phyloP scores from a whole-genome alignment of 257 asterid species.

The Solanum microdontum region DNA sequence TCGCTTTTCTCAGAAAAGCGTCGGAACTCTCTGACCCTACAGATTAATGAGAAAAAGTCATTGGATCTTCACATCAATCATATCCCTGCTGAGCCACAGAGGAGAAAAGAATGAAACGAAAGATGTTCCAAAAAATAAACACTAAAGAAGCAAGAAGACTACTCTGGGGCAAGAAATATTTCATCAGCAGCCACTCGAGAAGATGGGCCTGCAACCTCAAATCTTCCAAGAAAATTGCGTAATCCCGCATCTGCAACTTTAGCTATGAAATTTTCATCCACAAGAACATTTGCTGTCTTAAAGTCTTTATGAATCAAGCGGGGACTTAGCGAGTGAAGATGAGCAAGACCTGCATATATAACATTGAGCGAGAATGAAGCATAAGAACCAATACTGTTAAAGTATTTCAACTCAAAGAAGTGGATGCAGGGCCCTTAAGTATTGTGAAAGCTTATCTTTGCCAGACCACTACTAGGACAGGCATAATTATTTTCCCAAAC shows the following conservation, averaged over 20 bases:
- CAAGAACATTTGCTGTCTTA: constrained; percentile 86
- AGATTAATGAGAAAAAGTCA: constrained; percentile 1
- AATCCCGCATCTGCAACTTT: constrained; percentile 92
- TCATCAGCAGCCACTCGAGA: constrained; percentile 51
- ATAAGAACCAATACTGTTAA: neutral
- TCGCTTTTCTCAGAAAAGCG: constrained; percentile 86
- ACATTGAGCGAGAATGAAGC: constrained; percentile 5
- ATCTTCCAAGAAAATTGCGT: constrained; percentile 80
- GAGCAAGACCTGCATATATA: constrained; percentile 52
- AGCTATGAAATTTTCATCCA: constrained; percentile 80
- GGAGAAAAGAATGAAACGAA: neutral
- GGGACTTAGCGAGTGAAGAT: constrained; percentile 83
- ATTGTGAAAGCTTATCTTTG: constrained; percentile 13
- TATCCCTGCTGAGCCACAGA: neutral
- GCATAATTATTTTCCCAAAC: constrained; percentile 17
- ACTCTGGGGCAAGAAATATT: constrained; percentile 85
- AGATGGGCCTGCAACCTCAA: constrained; percentile 69
- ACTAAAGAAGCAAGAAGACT: constrained; percentile 15
- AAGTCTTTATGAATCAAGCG: constrained; percentile 84
- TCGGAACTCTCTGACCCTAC: constrained; percentile 81
- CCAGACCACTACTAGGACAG: constrained; percentile 9
- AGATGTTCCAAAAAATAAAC: neutral
- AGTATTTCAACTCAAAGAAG: neutral
- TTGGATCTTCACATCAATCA: neutral
- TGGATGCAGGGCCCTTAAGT: neutral